Evolutionary conservation across 2,329 filamentous ascomycete species (phyloP).

Genomic region (Phyllosticta ampelicida): DNA sequence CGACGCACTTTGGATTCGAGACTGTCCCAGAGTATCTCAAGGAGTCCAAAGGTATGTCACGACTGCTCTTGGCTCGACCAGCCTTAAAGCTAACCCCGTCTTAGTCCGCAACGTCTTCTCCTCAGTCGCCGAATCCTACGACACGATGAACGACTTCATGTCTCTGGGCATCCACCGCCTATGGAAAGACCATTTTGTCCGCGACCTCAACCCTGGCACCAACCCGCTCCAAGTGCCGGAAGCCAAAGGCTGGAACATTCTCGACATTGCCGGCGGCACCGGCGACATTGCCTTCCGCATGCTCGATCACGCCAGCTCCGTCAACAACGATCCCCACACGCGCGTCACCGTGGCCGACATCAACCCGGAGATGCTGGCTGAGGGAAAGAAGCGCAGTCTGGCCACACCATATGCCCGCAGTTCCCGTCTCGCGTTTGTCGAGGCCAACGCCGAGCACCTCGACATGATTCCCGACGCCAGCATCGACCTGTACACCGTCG

Average conservation of each 20-base stretch:
- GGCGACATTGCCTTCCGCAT: constrained; percentile 97
- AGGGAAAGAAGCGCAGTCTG: constrained; percentile 69
- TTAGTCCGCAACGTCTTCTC: constrained; percentile 81
- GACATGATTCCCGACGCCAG: constrained; percentile 53
- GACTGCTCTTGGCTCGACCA: too few species aligned
- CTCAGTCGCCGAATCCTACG: constrained; percentile 87
- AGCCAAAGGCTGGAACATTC: constrained; percentile 55
- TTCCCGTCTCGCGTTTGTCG: constrained; percentile 57
- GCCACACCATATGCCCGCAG: constrained; percentile 48
- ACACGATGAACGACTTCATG: constrained; percentile 99
- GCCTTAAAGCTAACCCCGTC: constrained; percentile 13
- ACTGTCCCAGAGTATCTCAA: constrained; percentile 75
- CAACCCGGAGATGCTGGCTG: constrained; percentile 86
- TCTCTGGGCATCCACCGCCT: constrained; percentile 92
- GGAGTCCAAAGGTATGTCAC: constrained; percentile 46
- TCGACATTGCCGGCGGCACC: constrained; percentile 94
- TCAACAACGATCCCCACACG: constrained; percentile 70
- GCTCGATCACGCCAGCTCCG: constrained; percentile 71
- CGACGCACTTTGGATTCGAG: constrained; percentile 86
- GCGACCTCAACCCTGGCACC: constrained; percentile 73
- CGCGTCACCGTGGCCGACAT: constrained; percentile 91
- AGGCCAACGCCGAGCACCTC: constrained; percentile 81
- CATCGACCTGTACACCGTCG: constrained; percentile 94
- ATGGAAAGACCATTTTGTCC: constrained; percentile 97
- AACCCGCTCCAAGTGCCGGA: constrained; percentile 34